Evolutionary conservation across 768 basidiomycete genomes (phyloP).

Genomic region (Tricholoma matsutake): DNA sequence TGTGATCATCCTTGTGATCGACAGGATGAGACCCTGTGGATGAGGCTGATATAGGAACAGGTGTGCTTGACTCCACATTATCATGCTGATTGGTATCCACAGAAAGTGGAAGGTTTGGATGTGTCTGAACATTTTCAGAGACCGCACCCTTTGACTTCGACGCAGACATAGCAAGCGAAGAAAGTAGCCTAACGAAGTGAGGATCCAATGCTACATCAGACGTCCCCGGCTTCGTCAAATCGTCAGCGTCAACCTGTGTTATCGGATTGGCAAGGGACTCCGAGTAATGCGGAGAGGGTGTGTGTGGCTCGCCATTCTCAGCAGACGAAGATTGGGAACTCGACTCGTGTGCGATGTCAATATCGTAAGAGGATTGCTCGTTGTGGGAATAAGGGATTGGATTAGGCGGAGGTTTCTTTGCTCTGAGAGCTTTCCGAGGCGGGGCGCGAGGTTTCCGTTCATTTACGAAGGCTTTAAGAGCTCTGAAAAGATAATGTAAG

Average conservation of each 20-base stretch:
- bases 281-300: conserved; percentile 59
- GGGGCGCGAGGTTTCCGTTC: conserved; percentile 53
- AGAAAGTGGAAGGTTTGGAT: conserved; percentile 8
- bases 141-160: conserved; percentile 19
- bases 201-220: conserved; percentile 50
- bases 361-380: neutral
- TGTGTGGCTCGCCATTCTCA: conserved; percentile 59
- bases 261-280: conserved; percentile 34
- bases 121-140: conserved; percentile 4
- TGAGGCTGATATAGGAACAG: conserved; percentile 20
- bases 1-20: conserved; percentile 8
- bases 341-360: conserved; percentile 52
- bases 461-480: conserved; percentile 66
- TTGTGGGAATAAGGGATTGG: conserved; percentile 12
- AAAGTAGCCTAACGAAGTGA: conserved; percentile 67
- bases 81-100: conserved; percentile 8
- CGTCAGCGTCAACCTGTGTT: conserved; percentile 33
- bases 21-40: conserved; percentile 7
- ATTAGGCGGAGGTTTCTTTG: conserved; percentile 19
- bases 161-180: conserved; percentile 58
- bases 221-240: conserved; percentile 21
- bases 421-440: conserved; percentile 35
- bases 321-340: conserved; percentile 63
- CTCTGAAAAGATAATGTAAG: conserved; percentile 31
- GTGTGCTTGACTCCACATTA: conserved; percentile 16